Conservation (phyloP, 2,329 filamentous ascomycete genomes). For the Xylaria sp. region DNA sequence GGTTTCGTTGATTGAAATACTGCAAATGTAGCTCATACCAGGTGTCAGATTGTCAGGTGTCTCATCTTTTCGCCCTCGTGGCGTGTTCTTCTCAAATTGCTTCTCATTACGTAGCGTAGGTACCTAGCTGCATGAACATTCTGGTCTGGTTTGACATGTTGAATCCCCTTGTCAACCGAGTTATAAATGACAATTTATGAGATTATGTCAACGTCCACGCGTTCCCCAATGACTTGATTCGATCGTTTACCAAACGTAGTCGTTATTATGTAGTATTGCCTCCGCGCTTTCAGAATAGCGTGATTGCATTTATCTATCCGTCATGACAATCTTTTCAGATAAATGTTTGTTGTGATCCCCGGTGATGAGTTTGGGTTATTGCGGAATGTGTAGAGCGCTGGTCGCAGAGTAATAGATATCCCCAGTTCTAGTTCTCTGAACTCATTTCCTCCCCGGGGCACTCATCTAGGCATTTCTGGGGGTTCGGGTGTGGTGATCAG, state of each 20-base stretch:
- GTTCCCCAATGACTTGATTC: background rate
- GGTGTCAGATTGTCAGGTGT: no score
- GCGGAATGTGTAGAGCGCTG: background rate
- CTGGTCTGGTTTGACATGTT: background rate
- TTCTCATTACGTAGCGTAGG: background rate
- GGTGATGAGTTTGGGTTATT: background rate
- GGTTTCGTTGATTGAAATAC: no score
- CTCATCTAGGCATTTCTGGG: constrained; percentile 16
- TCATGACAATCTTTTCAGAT: no score
- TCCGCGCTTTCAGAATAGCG: no score
- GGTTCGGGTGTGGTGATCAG: constrained; percentile 22
- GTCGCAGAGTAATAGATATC: no score
- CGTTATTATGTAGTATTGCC: no score
- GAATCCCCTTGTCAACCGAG: background rate
- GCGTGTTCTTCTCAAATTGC: no score
- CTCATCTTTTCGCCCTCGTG: no score
- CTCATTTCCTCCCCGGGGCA: no score
- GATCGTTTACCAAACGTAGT: background rate
- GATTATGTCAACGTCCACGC: no score
- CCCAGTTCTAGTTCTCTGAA: background rate
- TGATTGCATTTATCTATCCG: no score
- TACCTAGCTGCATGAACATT: background rate
- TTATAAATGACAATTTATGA: background rate
- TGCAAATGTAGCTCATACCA: no score
- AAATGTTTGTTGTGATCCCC: background rate